A percentile compares a stretch with the other conserved stretches of the same genome.
phyloP scores from a whole-genome alignment of 768 basidiomycete species.

The Russula dissimulans region DNA sequence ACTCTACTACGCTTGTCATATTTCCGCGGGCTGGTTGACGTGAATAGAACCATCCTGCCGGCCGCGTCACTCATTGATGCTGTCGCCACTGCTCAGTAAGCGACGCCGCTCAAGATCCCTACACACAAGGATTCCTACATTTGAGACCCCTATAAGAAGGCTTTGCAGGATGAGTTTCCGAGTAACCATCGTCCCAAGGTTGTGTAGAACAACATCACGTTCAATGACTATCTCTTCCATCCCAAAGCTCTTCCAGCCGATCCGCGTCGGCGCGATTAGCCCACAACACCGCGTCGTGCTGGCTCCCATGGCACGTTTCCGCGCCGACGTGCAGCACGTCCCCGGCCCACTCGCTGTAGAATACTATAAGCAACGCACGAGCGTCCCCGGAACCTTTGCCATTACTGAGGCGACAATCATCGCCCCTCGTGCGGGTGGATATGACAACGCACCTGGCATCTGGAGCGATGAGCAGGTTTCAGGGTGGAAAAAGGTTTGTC shows the following conservation, averaged over 20 bases:
- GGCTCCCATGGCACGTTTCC: slow-evolving; percentile 43
- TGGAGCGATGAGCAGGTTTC: slow-evolving; percentile 48
- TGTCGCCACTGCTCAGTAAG: too few relatives aligned
- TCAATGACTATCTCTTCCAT: too few relatives aligned
- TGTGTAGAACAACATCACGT: too few relatives aligned
- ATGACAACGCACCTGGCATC: slow-evolving; percentile 48
- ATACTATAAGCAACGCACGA: slow-evolving; percentile 43
- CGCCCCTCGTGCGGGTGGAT: slow-evolving; percentile 41
- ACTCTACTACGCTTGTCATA: too few relatives aligned
- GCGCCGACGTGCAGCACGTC: slow-evolving; percentile 31
- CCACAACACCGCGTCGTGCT: slow-evolving; percentile 45
- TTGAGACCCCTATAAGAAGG: too few relatives aligned
- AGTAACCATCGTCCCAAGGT: too few relatives aligned
- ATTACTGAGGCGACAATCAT: slow-evolving; percentile 52
- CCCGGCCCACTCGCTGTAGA: slow-evolving; percentile 29
- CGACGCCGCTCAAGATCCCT: too few relatives aligned
- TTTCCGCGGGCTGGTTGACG: too few relatives aligned
- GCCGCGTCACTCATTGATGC: too few relatives aligned
- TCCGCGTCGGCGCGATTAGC: slow-evolving; percentile 33
- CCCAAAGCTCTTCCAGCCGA: slow-evolving; percentile 36
- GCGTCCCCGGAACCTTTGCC: slow-evolving; percentile 41
- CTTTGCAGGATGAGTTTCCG: too few relatives aligned
- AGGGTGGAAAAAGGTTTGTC: slow-evolving; percentile 39
- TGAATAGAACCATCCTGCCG: too few relatives aligned
- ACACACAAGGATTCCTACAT: too few relatives aligned